Evolutionary conservation across 371 early-diverging fungal genomes (phyloP).

Genomic region (Mortierella sp.): DNA sequence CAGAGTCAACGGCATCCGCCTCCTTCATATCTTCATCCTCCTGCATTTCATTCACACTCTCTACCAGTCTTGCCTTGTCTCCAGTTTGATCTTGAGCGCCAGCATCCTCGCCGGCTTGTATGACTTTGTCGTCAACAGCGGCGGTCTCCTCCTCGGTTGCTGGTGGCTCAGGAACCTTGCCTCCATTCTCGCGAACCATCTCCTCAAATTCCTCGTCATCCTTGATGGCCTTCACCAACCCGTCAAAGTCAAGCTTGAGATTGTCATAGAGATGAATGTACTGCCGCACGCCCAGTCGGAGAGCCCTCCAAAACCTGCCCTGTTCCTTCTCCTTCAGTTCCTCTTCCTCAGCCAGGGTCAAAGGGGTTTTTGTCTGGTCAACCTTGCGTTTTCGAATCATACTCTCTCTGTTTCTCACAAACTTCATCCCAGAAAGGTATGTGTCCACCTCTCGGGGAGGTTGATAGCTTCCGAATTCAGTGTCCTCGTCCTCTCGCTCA

Average conservation of each 20-base stretch:
- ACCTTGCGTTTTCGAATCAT: background rate
- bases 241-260: background rate
- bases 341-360: conserved; percentile 15
- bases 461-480: conserved; percentile 18
- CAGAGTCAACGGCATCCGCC: background rate
- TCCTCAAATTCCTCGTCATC: conserved; percentile 27
- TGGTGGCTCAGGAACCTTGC: conserved; percentile 23
- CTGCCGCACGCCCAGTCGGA: conserved; percentile 41
- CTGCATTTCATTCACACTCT: background rate
- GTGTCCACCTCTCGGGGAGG: conserved; percentile 20
- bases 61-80: background rate
- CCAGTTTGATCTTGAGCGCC: background rate
- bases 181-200: conserved; percentile 31
- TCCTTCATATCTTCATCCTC: conserved; percentile 26
- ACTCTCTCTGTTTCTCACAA: conserved; percentile 3
- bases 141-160: background rate
- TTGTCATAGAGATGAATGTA: conserved; percentile 45
- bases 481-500: conserved; percentile 8
- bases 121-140: background rate
- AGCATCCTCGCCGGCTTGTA: background rate
- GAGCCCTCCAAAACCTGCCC: conserved; percentile 38
- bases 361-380: background rate
- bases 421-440: conserved; percentile 12
- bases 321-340: conserved; percentile 26
- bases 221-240: conserved; percentile 23